These are phyloP conservation scores for Tetrapisispora arboricola DNA, from an alignment of 805 yeast genomes.

Conservation along the genomic window DNA sequence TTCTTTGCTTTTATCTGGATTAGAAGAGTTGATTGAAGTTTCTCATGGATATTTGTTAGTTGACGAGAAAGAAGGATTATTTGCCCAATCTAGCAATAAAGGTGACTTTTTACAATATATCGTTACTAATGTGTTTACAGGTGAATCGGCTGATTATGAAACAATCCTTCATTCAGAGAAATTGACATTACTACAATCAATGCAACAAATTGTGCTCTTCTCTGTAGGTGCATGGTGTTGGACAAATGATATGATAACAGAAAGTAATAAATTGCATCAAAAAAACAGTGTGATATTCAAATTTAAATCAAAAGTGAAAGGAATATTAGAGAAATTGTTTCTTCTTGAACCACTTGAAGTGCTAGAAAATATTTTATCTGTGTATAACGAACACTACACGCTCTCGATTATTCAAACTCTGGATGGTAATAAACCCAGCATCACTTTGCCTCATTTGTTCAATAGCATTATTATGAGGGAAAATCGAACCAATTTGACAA, in stretches of 20 bases:
- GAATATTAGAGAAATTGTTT: conserved; percentile 53
- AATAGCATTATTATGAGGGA: conserved; percentile 27
- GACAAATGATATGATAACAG: conserved; percentile 16
- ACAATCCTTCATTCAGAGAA: conserved; percentile 36
- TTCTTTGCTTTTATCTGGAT: conserved; percentile 40
- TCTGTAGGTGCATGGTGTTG: conserved; percentile 66
- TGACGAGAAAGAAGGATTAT: conserved; percentile 23
- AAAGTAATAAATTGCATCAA: conserved; percentile 11
- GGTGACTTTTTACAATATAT: conserved; percentile 26
- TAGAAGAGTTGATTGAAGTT: conserved; percentile 53
- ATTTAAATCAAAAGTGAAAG: conserved; percentile 60
- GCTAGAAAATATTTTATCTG: conserved; percentile 50
- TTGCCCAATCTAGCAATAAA: conserved; percentile 10
- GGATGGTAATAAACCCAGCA: conserved; percentile 74
- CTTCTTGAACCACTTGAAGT: conserved; percentile 63
- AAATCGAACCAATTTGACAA: conserved; percentile 13
- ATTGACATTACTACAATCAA: conserved; percentile 48
- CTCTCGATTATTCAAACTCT: conserved; percentile 46
- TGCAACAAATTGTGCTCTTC: conserved; percentile 46
- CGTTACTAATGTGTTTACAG: conserved; percentile 28
- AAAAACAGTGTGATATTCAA: conserved; percentile 41
- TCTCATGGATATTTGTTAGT: conserved; percentile 46
- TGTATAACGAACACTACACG: conserved; percentile 18
- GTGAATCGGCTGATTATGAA: conserved; percentile 29
- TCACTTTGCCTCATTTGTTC: conserved; percentile 60